Base-by-base conservation (phyloP, 768 basidiomycete species). In the Rhodotorula paludigena region DNA sequence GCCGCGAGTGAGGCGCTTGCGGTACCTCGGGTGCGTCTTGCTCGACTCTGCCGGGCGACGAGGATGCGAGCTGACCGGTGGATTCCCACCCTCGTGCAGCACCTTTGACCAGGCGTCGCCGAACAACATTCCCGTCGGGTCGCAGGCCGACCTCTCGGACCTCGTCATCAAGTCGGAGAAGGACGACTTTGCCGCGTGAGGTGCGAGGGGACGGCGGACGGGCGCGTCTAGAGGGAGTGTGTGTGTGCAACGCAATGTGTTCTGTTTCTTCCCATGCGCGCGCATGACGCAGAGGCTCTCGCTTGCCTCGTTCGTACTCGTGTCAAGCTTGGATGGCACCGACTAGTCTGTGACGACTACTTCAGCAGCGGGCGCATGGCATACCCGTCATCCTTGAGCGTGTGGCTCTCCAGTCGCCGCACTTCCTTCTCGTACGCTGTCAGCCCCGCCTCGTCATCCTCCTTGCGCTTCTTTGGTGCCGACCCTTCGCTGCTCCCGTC, bases 41-140 rank as follows among this genome's bases (percentile, higher is more conserved):
- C 54, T n/a, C n/a, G n/a, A n/a, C n/a, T n/a, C n/a, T n/a, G n/a
- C n/a, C n/a, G 14, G 5, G 48, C 45, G 23, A n/a, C 21, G 25
- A 14, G 10, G 41, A 41, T 41, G 41, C 12, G 12, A 20, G 41
- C 42, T 54, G 41, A 57, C 60, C n/a, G 35, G 5, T n/a, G n/a
- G n/a, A n/a, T 52, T 39, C 36, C 18, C 8, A 6, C 44, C 33
- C n/a, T 6, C 52, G 30, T 10, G 5, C 65, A 80, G 79, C 33
- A 64, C 74, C 12, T 80, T 80, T 63, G 79, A 79, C 60, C 76
- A 75, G 68, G 78, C 75, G n/a, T 78, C 78, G 2, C 79, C 79
- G 0, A 74, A 77, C 69, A 68, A 65, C 45, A 72, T 79, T 44
- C 52, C 75, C 25, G 78, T 79, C 41, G 79, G 79, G 1, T 76